phyloP scores from a whole-genome alignment of 345 rosid genomes.

The Dipteronia sinensis region DNA sequence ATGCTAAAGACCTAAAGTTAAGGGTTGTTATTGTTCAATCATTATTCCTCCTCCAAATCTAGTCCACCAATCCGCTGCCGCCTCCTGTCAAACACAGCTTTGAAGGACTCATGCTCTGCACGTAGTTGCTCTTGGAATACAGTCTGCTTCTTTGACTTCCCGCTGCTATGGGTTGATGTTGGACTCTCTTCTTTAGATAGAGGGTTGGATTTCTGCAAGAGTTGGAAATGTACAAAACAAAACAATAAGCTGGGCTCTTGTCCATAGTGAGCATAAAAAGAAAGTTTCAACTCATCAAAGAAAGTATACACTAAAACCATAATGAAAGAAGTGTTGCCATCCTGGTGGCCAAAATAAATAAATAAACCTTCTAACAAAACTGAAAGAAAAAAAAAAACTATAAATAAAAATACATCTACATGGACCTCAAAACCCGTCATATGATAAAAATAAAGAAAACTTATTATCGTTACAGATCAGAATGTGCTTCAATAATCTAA shows the following conservation, averaged over 20 bases:
- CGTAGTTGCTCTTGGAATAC: constrained; percentile 73
- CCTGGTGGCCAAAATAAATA: too few species aligned
- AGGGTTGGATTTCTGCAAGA: constrained; percentile 74
- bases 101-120: constrained; percentile 84
- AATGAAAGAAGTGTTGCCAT: neutral
- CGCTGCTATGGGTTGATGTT: constrained; percentile 30
- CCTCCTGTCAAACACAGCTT: constrained; percentile 80
- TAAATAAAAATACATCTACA: neutral
- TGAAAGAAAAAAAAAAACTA: neutral
- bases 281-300: neutral
- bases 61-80: constrained; percentile 54
- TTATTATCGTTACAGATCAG: neutral
- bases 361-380: too few species aligned
- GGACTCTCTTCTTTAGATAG: constrained; percentile 46
- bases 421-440: neutral
- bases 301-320: neutral
- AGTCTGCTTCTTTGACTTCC: constrained; percentile 53
- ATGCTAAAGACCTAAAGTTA: too few species aligned
- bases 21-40: neutral
- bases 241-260: neutral
- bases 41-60: constrained; percentile 51
- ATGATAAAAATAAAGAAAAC: neutral
- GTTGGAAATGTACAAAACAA: neutral
- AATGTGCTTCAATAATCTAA: neutral
- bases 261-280: neutral